Evolutionary conservation across 345 rosid species (phyloP).

Genomic region (Salix dunnii): DNA sequence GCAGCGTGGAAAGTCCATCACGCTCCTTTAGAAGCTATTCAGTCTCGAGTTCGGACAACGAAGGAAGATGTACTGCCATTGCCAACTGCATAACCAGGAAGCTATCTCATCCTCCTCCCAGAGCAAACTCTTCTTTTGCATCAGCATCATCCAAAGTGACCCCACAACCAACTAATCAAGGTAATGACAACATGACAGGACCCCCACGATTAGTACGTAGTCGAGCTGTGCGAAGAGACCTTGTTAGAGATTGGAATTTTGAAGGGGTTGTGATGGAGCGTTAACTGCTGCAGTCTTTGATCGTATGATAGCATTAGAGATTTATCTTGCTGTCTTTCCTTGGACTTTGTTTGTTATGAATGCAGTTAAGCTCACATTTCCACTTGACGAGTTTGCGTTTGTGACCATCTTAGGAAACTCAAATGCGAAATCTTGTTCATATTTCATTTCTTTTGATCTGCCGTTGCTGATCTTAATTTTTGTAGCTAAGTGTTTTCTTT

Average conservation of each 20-base stretch:
- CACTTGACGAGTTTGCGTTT: conserved; percentile 26
- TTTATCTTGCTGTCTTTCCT: background rate
- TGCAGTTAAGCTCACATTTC: conserved; percentile 25
- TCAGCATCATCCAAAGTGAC: conserved; percentile 80
- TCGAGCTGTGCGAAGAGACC: conserved; percentile 82
- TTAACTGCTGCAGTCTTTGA: conserved; percentile 24
- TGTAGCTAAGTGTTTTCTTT: background rate
- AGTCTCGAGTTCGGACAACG: conserved; percentile 83
- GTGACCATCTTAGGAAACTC: conserved; percentile 19
- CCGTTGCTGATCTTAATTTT: background rate
- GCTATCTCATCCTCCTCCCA: conserved; percentile 58
- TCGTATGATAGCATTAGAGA: conserved; percentile 22
- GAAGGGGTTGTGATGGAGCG: conserved; percentile 52
- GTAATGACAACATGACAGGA: conserved; percentile 41
- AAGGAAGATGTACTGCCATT: conserved; percentile 76
- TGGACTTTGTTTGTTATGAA: conserved; percentile 13
- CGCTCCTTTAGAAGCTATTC: conserved; percentile 96
- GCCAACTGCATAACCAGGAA: conserved; percentile 69
- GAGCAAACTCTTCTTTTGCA: conserved; percentile 37
- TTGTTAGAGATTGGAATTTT: conserved; percentile 96
- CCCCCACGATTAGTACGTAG: conserved; percentile 83
- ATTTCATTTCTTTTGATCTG: background rate
- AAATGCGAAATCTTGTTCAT: conserved; percentile 18
- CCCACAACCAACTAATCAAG: conserved; percentile 62
- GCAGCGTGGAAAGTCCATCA: conserved; percentile 83